These are phyloP conservation scores for Physcomitrellopsis africana DNA, from an alignment of 225 moss, liverwort and hornwort genomes.

Conservation along the genomic window DNA sequence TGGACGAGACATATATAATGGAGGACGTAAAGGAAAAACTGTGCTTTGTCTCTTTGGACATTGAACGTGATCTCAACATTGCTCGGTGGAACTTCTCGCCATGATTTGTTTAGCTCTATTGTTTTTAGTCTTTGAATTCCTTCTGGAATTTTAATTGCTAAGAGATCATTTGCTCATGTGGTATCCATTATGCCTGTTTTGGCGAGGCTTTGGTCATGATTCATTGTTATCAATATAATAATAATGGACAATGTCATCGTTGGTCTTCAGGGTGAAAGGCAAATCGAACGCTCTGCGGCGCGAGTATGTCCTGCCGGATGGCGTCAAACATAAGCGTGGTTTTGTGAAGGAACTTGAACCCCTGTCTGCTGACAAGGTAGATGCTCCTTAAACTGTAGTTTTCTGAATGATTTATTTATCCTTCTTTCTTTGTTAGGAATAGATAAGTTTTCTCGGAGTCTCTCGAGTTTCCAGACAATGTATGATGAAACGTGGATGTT, in stretches of 20 bases:
- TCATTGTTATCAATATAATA: constrained; percentile 13
- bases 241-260: not conserved
- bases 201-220: not conserved
- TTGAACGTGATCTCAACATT: constrained; percentile 74
- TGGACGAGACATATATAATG: constrained; percentile 97
- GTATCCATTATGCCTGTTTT: not conserved
- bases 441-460: not conserved
- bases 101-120: not conserved
- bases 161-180: not conserved
- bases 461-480: constrained; percentile 1
- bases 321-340: constrained; percentile 92
- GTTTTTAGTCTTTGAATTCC: not conserved
- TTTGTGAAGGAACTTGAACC: constrained; percentile 72
- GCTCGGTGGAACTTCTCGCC: constrained; percentile 60
- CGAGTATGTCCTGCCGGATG: constrained; percentile 92
- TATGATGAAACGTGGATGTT: not conserved
- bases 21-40: constrained; percentile 96
- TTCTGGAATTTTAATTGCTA: not conserved
- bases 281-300: constrained; percentile 63
- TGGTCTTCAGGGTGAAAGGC: constrained; percentile 65
- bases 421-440: not conserved
- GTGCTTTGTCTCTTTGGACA: constrained; percentile 82
- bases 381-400: not conserved
- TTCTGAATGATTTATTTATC: constrained; percentile 6
- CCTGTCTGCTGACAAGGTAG: constrained; percentile 49